Evolutionary conservation across 2,329 filamentous ascomycete species (phyloP).

Genomic region (Whalleya microplaca): DNA sequence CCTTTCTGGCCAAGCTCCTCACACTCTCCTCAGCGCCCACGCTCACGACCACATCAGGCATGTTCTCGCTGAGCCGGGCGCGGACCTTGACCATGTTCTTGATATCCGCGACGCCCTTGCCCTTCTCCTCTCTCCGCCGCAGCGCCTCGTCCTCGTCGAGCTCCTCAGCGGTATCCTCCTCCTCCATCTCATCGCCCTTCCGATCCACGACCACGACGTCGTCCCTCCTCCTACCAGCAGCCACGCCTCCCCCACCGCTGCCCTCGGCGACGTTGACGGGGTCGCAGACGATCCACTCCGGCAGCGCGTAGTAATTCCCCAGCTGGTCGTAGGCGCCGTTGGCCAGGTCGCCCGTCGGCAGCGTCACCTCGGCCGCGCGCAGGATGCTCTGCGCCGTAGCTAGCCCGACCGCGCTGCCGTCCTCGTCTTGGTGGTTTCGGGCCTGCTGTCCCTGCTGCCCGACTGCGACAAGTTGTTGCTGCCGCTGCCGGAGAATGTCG

Average conservation of each 20-base stretch:
- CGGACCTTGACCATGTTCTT: slow-evolving; percentile 60
- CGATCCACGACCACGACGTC: slow-evolving; percentile 13
- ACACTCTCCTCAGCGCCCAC: slow-evolving; percentile 67
- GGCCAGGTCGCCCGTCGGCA: slow-evolving; percentile 73
- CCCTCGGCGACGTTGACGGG: slow-evolving; percentile 58
- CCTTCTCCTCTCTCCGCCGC: slow-evolving; percentile 59
- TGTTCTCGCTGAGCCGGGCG: slow-evolving; percentile 68
- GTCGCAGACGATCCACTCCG: slow-evolving; percentile 70
- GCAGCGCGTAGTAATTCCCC: slow-evolving; percentile 71
- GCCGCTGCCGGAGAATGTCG: slow-evolving; percentile 37
- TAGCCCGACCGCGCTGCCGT: slow-evolving; percentile 48
- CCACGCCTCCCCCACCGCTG: slow-evolving; percentile 6
- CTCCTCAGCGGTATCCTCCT: slow-evolving; percentile 31
- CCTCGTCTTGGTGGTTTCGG: slow-evolving; percentile 8
- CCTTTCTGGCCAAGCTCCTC: slow-evolving; percentile 61
- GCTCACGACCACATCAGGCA: slow-evolving; percentile 63
- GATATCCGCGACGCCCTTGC: slow-evolving; percentile 57
- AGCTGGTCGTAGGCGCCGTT: slow-evolving; percentile 74
- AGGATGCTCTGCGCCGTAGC: slow-evolving; percentile 79
- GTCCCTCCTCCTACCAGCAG: too few species aligned
- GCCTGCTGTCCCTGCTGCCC: neutral
- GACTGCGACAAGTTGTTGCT: slow-evolving; percentile 28
- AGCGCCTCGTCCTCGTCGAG: slow-evolving; percentile 42
- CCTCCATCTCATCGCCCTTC: slow-evolving; percentile 35
- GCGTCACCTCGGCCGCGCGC: slow-evolving; percentile 74